Base-by-base conservation (phyloP, 176 grass and related monocot genomes). In the Ampelocalamus luodianensis region DNA sequence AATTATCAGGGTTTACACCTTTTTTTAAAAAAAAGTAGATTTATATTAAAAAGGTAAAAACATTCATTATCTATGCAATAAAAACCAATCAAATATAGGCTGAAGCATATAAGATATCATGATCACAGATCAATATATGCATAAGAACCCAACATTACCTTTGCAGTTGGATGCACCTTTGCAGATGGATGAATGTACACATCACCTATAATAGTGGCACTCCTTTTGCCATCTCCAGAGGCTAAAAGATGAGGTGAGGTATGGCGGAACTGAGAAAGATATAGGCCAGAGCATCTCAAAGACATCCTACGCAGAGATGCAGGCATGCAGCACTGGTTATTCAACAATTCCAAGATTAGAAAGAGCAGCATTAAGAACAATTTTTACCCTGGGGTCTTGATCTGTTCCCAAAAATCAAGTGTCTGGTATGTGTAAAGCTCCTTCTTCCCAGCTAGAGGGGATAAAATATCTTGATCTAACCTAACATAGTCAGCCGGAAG, bases 401-500 rank as follows among this genome's bases (percentile, higher is more conserved):
- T 99, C 66, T 99, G 97, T 90, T 96, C 97, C 97, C 97, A 99
- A 68, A 99, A 99, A 55, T 96, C 92, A 65, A 92, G 91, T 64
- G 97, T 99, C 71, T 96, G 84, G 79, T 90, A 99, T 79, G 93
- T 96, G 69, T 99, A 99, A 50, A 99, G 91, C 82, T 94, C 86
- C 78, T 94, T 99, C 92, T 99, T 99, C 66, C 97, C 97, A 18
- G 93, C 97, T 79, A 94, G 88, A 87, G 97, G 97, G 24, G 97
- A 99, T 74, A 99, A 79, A 86, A 99, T 99, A 84, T 99, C 97
- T 79, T 99, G 97, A 92, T 99, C 97, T 87, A 99, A 91, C 66
- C 93, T 96, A 82, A 92, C 97, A 94, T 92, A 99, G 89, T 99
- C 93, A 86, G 83, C 87, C 40, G 93, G 93, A 78, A 96, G 82